Percentiles rank a stretch among this genome's conserved stretches.
These are phyloP conservation scores for Hypoxylon rickii DNA, from an alignment of 495 filamentous ascomycete species.

Conservation along the genomic window DNA sequence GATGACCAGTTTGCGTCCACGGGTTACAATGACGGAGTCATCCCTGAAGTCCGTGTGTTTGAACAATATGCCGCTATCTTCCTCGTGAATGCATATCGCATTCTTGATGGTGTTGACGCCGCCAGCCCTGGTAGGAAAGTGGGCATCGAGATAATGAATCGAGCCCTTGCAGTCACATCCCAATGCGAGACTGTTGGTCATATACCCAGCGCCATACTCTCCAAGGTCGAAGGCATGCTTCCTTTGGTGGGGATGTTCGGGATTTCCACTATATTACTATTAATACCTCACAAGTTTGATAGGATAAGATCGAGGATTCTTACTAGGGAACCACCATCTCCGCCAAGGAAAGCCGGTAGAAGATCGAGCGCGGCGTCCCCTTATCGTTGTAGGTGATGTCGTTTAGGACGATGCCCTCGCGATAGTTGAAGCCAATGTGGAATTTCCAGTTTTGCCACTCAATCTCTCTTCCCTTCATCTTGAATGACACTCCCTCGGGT, in stretches of 20 bases:
- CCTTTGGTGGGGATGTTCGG: conserved; percentile 87
- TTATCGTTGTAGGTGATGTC: conserved; percentile 93
- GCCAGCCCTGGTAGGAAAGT: conserved; percentile 83
- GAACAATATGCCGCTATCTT: conserved; percentile 91
- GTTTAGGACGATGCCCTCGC: conserved; percentile 90
- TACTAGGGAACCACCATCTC: conserved; percentile 96
- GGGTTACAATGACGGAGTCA: conserved; percentile 82
- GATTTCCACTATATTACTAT: conserved; percentile 63
- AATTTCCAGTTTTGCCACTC: conserved; percentile 96
- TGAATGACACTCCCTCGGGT: conserved; percentile 92
- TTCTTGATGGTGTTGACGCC: conserved; percentile 83
- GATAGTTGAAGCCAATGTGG: conserved; percentile 94
- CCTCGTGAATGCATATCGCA: conserved; percentile 96
- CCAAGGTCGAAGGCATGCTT: conserved; percentile 96
- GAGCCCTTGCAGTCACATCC: conserved; percentile 96
- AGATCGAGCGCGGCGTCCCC: conserved; percentile 76
- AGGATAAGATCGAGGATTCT: no score
- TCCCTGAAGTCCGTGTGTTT: conserved; percentile 97
- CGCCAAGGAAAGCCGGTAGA: conserved; percentile 89
- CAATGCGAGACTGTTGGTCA: conserved; percentile 88
- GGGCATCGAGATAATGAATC: conserved; percentile 86
- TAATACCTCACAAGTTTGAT: no score
- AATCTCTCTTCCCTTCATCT: conserved; percentile 74
- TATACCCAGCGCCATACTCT: conserved; percentile 93
- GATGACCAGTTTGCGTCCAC: conserved; percentile 84